Conservation (phyloP, 1,284 basidiomycete species). For the Coniferiporia weirii region DNA sequence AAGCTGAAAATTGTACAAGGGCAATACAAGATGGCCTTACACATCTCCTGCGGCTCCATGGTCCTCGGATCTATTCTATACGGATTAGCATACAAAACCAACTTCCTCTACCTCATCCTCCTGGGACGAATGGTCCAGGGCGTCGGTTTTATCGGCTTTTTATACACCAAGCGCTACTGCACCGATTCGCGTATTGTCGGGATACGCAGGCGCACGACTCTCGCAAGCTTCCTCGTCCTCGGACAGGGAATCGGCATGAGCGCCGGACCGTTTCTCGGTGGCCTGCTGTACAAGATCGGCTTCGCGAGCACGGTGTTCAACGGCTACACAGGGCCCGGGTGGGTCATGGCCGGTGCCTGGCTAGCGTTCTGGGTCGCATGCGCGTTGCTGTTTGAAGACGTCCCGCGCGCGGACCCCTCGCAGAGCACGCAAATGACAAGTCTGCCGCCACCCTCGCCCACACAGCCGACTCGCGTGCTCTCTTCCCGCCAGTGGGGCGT, state of each 20-base stretch:
- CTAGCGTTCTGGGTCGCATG: constrained; percentile 41
- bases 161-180: constrained; percentile 57
- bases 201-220: constrained; percentile 54
- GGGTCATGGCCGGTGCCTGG: constrained; percentile 58
- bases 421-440: constrained; percentile 12
- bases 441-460: constrained; percentile 1
- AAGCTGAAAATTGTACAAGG: constrained; percentile 31
- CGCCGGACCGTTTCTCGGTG: constrained; percentile 62
- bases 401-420: constrained; percentile 23
- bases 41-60: constrained; percentile 38
- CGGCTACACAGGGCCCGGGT: constrained; percentile 62
- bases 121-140: constrained; percentile 47
- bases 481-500: constrained; percentile 39
- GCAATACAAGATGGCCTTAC: constrained; percentile 43
- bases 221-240: constrained; percentile 59
- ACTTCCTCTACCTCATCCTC: constrained; percentile 46
- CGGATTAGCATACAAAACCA: constrained; percentile 39
- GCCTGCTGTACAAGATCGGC: constrained; percentile 54
- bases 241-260: constrained; percentile 62
- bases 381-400: constrained; percentile 47
- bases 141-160: constrained; percentile 41
- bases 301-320: constrained; percentile 48
- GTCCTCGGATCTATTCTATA: constrained; percentile 41
- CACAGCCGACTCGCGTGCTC: constrained; percentile 27
- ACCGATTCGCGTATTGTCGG: constrained; percentile 64